Percentiles rank a stretch among this genome's conserved stretches.
phyloP scores from a whole-genome alignment of 2,329 filamentous ascomycete genomes.

The Juglanconis oblonga region DNA sequence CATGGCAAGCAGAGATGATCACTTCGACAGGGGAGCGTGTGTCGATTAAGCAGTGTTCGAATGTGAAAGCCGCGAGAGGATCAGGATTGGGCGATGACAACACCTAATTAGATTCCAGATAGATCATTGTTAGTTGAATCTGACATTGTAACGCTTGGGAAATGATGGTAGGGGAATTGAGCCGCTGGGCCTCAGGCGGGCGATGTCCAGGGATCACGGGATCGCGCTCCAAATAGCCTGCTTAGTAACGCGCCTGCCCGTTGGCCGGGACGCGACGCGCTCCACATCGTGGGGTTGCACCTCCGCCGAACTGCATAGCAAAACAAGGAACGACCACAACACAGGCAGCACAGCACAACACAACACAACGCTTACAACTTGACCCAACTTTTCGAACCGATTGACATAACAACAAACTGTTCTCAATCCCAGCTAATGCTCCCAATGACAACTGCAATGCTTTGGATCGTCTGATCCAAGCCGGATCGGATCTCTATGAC shows the following conservation, averaged over 20 bases:
- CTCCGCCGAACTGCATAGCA: background rate
- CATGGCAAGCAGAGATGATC: conserved; percentile 2
- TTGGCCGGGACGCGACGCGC: conserved; percentile 11
- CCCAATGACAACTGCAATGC: conserved; percentile 13
- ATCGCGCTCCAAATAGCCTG: background rate
- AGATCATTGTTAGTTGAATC: too few species aligned
- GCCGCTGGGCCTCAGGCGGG: background rate
- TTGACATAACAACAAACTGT: background rate
- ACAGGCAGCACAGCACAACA: background rate
- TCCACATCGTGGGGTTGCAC: conserved; percentile 10
- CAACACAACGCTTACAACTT: background rate
- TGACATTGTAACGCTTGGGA: too few species aligned
- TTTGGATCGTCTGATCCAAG: conserved; percentile 33
- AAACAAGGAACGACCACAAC: background rate
- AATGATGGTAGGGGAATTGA: too few species aligned
- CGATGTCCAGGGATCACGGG: conserved; percentile 9
- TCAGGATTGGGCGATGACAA: too few species aligned
- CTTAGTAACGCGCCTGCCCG: conserved; percentile 4
- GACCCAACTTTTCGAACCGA: background rate
- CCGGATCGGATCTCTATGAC: conserved; percentile 51
- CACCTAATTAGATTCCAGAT: too few species aligned
- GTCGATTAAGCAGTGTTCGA: background rate
- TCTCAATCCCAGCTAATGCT: background rate
- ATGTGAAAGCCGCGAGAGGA: background rate
- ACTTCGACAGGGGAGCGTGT: background rate